Evolutionary conservation across 768 basidiomycete species (phyloP).

Genomic region (Mycena rebaudengoi): DNA sequence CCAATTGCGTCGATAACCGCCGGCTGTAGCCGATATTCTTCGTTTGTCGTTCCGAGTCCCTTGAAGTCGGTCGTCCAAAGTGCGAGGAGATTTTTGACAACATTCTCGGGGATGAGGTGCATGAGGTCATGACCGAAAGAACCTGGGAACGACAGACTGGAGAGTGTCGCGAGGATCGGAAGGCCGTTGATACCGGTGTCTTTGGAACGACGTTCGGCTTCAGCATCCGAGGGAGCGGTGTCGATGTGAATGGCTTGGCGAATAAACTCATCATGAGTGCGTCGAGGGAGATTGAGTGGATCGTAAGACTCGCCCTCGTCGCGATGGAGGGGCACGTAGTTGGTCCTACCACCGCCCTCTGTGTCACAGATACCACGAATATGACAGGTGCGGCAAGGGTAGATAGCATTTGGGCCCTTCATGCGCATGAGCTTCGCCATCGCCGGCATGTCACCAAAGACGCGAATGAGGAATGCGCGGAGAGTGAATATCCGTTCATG

Average conservation of each 20-base stretch:
- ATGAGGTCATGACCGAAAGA: constrained; percentile 60
- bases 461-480: neutral
- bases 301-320: constrained; percentile 31
- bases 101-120: constrained; percentile 57
- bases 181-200: constrained; percentile 43
- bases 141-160: constrained; percentile 44
- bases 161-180: constrained; percentile 39
- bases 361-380: constrained; percentile 41
- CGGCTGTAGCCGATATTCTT: constrained; percentile 35
- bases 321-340: constrained; percentile 39
- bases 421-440: neutral
- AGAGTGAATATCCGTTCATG: neutral
- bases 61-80: constrained; percentile 55
- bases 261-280: constrained; percentile 40
- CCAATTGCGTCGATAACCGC: neutral
- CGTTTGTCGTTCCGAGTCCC: constrained; percentile 39
- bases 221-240: constrained; percentile 26
- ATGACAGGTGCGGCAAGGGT: constrained; percentile 37
- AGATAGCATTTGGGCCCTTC: constrained; percentile 25
- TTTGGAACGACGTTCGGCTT: constrained; percentile 34
- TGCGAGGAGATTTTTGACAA: constrained; percentile 48
- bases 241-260: constrained; percentile 33
- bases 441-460: neutral
- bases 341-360: constrained; percentile 17
- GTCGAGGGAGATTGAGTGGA: constrained; percentile 42